phyloP scores from a whole-genome alignment of 1,139 yeast species.

The Taphrina deformans region DNA sequence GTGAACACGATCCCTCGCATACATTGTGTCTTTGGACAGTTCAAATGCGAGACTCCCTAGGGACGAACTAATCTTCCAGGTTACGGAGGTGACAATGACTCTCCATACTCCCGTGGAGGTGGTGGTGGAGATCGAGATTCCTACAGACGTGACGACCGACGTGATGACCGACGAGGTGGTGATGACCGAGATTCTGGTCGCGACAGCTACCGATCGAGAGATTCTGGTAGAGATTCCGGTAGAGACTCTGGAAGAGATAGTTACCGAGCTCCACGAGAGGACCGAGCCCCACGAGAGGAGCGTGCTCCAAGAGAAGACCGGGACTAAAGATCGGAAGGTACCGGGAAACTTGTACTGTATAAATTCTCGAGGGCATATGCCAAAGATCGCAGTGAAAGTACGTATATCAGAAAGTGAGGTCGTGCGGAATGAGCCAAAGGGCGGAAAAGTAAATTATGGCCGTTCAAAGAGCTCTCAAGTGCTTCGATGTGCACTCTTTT shows the following conservation, averaged over 20 bases:
- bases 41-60: too few relatives aligned
- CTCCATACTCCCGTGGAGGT: conserved; percentile 34
- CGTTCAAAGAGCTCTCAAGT: neutral
- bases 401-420: conserved; percentile 3
- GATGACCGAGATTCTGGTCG: conserved; percentile 27
- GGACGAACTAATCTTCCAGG: conserved; percentile 4
- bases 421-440: conserved; percentile 2
- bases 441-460: conserved; percentile 2
- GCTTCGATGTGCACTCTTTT: conserved; percentile 12
- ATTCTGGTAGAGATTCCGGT: conserved; percentile 18
- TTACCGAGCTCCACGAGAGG: conserved; percentile 30
- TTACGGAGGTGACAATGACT: conserved; percentile 30
- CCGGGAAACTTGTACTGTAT: neutral
- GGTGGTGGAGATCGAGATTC: conserved; percentile 32
- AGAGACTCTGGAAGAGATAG: conserved; percentile 27
- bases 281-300: conserved; percentile 16
- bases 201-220: conserved; percentile 23
- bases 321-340: neutral
- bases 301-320: conserved; percentile 28
- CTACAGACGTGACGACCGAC: conserved; percentile 27
- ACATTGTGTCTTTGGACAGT: too few relatives aligned
- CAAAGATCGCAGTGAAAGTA: neutral
- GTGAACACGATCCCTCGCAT: too few relatives aligned
- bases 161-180: conserved; percentile 32
- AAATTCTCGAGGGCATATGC: neutral